phyloP scores from a whole-genome alignment of 176 grass and related monocot species.

The Carex kokanica region DNA sequence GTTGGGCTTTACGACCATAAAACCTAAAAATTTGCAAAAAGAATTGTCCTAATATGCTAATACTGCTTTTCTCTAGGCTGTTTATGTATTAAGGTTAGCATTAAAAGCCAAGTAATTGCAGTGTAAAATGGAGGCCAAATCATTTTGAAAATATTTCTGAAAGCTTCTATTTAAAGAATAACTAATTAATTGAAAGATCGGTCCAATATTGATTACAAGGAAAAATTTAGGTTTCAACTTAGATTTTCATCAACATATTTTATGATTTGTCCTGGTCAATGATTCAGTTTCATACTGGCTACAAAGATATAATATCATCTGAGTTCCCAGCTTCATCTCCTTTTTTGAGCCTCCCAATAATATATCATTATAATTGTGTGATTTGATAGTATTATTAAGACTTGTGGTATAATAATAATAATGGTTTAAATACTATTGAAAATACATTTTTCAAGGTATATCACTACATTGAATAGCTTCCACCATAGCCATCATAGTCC shows the following conservation, averaged over 20 bases:
- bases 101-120: neutral
- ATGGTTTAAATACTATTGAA: neutral
- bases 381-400: neutral
- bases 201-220: neutral
- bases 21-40: conserved; percentile 43
- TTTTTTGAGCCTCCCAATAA: neutral
- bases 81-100: neutral
- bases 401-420: neutral
- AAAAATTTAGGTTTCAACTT: neutral
- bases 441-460: neutral
- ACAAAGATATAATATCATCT: neutral
- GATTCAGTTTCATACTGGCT: neutral
- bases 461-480: neutral
- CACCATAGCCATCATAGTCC: neutral
- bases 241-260: neutral
- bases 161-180: neutral
- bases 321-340: neutral
- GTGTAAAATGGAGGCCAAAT: neutral
- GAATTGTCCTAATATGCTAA: neutral
- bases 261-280: neutral
- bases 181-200: neutral
- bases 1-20: conserved; percentile 72
- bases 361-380: neutral
- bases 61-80: neutral
- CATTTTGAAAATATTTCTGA: neutral